These are phyloP conservation scores for Neostapfia colusana DNA, from an alignment of 176 grass and related monocot species.

Conservation along the genomic window DNA sequence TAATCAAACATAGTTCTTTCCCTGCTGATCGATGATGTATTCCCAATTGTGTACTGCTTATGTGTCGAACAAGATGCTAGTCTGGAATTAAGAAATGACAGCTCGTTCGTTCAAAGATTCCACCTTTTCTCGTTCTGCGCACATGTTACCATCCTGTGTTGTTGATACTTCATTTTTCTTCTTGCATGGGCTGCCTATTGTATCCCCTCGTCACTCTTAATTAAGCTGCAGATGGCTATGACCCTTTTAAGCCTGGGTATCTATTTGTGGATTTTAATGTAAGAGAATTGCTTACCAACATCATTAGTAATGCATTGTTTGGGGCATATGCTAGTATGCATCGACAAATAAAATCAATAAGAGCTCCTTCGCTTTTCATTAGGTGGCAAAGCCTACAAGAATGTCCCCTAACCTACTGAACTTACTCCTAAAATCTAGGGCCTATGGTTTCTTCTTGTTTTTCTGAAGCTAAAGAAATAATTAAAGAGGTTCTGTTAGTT, in stretches of 20 bases:
- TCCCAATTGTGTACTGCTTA: conserved; percentile 1
- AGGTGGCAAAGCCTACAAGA: not conserved
- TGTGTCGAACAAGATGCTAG: conserved; percentile 21
- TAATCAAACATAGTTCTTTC: not conserved
- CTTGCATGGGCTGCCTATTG: conserved; percentile 23
- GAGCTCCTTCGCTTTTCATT: not conserved
- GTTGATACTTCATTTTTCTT: conserved; percentile 13
- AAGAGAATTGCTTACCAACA: conserved; percentile 4
- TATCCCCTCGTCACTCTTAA: conserved; percentile 10
- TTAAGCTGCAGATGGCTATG: not conserved
- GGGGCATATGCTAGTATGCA: not conserved
- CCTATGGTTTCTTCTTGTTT: not conserved
- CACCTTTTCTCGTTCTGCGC: not conserved
- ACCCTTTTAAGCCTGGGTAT: not conserved
- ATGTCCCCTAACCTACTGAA: not conserved
- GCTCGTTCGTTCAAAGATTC: conserved; percentile 5
- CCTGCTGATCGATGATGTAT: not conserved
- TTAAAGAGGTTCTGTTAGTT: too few relatives aligned
- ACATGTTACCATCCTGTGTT: not conserved
- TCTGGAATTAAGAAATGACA: conserved; percentile 5
- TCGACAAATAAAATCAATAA: not conserved
- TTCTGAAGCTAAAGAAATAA: too few relatives aligned
- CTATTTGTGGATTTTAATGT: not conserved
- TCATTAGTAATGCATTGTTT: not conserved
- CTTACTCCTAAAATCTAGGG: not conserved